Percentiles rank a stretch among this genome's conserved stretches.
Evolutionary conservation across 345 rosid genomes (phyloP).

Genomic region (Cardamine resedifolia): DNA sequence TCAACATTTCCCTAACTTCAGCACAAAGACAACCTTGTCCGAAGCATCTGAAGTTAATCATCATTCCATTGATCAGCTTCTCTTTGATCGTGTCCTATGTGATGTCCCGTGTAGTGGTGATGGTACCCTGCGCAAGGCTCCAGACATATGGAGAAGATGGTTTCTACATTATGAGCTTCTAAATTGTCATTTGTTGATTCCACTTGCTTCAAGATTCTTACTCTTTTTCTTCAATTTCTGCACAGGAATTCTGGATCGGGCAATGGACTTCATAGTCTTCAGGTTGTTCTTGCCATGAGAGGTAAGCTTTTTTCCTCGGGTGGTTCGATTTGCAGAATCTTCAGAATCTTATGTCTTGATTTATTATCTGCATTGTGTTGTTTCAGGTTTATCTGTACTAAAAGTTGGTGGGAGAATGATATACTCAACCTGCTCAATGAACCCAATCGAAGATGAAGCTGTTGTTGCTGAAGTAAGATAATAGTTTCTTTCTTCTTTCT

Average conservation of each 20-base stretch:
- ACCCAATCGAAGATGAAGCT: conserved; percentile 96
- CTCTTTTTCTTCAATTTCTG: conserved; percentile 16
- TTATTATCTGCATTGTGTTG: background rate
- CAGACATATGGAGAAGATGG: conserved; percentile 98
- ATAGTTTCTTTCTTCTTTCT: background rate
- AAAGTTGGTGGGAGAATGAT: conserved; percentile 98
- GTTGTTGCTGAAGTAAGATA: conserved; percentile 86
- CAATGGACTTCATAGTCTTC: conserved; percentile 85
- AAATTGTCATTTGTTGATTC: background rate
- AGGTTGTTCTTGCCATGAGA: conserved; percentile 88
- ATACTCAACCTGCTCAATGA: conserved; percentile 98
- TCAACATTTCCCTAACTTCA: conserved; percentile 91
- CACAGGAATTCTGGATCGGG: conserved; percentile 85
- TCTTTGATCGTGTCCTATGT: conserved; percentile 89
- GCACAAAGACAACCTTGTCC: conserved; percentile 39
- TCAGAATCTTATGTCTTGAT: background rate
- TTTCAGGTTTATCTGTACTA: conserved; percentile 70
- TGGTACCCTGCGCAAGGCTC: conserved; percentile 97
- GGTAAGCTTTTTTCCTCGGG: conserved; percentile 40
- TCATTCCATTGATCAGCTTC: conserved; percentile 50
- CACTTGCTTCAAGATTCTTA: conserved; percentile 12
- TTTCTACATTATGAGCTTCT: conserved; percentile 19
- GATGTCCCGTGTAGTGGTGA: conserved; percentile 99
- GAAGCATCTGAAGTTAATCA: conserved; percentile 37
- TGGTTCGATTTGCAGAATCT: background rate